phyloP scores from a whole-genome alignment of 2,329 filamentous ascomycete genomes.

The Arthrobotrys megalospora region DNA sequence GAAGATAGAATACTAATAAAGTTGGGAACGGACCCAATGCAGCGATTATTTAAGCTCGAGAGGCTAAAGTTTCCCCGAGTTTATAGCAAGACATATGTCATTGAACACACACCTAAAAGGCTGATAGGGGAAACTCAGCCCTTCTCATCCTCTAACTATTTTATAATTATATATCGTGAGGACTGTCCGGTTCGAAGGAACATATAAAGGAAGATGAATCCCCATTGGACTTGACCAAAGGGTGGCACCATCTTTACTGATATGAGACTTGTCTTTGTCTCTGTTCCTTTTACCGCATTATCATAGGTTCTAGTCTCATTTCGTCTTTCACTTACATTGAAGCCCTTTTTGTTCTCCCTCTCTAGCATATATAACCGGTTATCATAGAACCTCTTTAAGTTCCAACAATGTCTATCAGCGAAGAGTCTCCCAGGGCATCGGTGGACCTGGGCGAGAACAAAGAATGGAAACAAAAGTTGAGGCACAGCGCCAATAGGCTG shows the following conservation, averaged over 20 bases:
- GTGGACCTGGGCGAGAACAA: slow-evolving; percentile 30
- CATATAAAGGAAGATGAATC: slow-evolving; percentile 46
- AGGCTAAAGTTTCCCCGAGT: slow-evolving; percentile 30
- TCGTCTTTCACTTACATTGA: slow-evolving; percentile 2
- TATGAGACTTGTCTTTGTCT: slow-evolving; percentile 7
- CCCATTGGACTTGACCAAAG: slow-evolving; percentile 18
- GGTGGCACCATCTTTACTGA: slow-evolving; percentile 5
- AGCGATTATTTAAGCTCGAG: slow-evolving; percentile 39
- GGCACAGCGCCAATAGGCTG: slow-evolving; percentile 27
- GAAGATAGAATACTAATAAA: slow-evolving; percentile 31
- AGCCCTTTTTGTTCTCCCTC: background rate
- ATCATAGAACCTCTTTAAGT: slow-evolving; percentile 8
- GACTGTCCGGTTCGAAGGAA: slow-evolving; percentile 22
- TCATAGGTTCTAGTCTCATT: slow-evolving; percentile 8
- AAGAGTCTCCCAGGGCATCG: slow-evolving; percentile 21
- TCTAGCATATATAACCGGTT: background rate
- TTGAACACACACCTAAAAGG: background rate
- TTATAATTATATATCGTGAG: slow-evolving; percentile 8
- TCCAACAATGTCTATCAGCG: slow-evolving; percentile 40
- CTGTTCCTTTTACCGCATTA: slow-evolving; percentile 1
- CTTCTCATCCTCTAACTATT: background rate
- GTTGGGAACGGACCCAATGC: slow-evolving; percentile 52
- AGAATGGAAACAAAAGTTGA: slow-evolving; percentile 41
- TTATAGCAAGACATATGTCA: slow-evolving; percentile 35
- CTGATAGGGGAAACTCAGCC: no score